phyloP scores from a whole-genome alignment of 306 rosid genomes.

The Alnus rubra region DNA sequence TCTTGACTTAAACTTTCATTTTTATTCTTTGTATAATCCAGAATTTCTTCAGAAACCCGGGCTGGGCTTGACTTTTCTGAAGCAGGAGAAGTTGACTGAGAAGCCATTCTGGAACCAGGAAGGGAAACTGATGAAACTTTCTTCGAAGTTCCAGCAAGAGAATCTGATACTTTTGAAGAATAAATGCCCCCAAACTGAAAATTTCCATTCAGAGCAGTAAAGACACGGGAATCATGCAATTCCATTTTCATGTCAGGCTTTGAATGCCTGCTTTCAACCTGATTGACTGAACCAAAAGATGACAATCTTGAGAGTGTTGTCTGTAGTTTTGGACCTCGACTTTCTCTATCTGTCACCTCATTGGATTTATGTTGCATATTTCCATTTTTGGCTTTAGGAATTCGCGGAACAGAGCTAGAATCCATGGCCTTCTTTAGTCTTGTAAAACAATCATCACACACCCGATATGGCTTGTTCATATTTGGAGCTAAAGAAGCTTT shows the following conservation, averaged over 20 bases:
- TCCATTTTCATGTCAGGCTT: conserved; percentile 46
- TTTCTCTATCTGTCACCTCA: conserved; percentile 43
- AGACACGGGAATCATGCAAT: conserved; percentile 46
- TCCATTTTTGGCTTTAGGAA: conserved; percentile 45
- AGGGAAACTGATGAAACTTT: conserved; percentile 48
- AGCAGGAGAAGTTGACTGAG: conserved; percentile 67
- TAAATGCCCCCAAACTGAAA: conserved; percentile 37
- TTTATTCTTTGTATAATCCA: conserved; percentile 52
- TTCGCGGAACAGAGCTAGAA: conserved; percentile 42
- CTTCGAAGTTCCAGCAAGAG: conserved; percentile 39
- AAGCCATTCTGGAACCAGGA: conserved; percentile 55
- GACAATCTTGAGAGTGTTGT: conserved; percentile 70
- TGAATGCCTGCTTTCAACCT: conserved; percentile 46
- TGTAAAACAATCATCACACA: conserved; percentile 75
- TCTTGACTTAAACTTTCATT: conserved; percentile 73
- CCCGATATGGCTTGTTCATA: conserved; percentile 74
- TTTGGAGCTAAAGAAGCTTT: conserved; percentile 94
- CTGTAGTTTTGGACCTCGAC: conserved; percentile 46
- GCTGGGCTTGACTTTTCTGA: conserved; percentile 65
- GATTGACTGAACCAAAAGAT: conserved; percentile 69
- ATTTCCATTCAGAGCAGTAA: conserved; percentile 57
- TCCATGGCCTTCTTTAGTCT: conserved; percentile 70
- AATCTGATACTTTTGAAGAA: conserved; percentile 48
- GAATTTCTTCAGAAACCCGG: conserved; percentile 56
- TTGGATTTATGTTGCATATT: conserved; percentile 32